These are phyloP conservation scores for Xylariaceae sp. DNA, from an alignment of 2,329 filamentous ascomycete species.

Conservation along the genomic window DNA sequence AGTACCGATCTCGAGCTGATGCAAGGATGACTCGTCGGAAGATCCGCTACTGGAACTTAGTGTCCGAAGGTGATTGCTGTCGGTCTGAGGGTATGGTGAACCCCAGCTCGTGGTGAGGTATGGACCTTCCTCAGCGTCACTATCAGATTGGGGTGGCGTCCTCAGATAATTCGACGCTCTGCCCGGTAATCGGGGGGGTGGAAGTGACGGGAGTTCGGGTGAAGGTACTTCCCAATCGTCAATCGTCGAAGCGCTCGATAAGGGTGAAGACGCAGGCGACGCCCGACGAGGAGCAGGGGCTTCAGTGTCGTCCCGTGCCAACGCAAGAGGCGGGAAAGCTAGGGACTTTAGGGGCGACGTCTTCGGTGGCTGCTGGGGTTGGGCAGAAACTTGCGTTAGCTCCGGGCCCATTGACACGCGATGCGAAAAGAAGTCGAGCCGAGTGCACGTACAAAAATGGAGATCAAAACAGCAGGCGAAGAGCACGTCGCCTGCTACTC, in stretches of 20 bases:
- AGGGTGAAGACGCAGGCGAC: constrained; percentile 51
- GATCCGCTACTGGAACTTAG: constrained; percentile 55
- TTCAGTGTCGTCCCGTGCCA: constrained; percentile 54
- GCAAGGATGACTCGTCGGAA: constrained; percentile 58
- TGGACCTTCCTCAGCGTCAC: constrained; percentile 37
- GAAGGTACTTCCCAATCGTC: constrained; percentile 51
- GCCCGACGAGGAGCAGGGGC: constrained; percentile 36
- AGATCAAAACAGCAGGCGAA: constrained; percentile 28
- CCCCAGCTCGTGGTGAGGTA: constrained; percentile 82
- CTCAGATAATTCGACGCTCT: constrained; percentile 52
- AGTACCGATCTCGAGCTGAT: constrained; percentile 58
- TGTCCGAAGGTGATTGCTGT: constrained; percentile 45
- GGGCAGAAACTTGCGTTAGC: constrained; percentile 15
- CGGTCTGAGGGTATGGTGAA: constrained; percentile 75
- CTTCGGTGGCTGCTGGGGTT: constrained; percentile 41
- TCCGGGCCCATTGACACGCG: constrained; percentile 7
- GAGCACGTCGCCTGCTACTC: constrained; percentile 24
- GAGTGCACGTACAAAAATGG: constrained; percentile 18
- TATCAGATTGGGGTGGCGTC: constrained; percentile 40
- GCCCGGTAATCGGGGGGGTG: constrained; percentile 54
- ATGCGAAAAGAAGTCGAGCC: constrained; percentile 6
- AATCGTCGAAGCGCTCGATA: constrained; percentile 60
- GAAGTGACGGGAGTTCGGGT: constrained; percentile 55
- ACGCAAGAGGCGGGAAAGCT: constrained; percentile 52
- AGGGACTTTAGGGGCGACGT: constrained; percentile 53